These are phyloP conservation scores for Choricystis sp. DNA, from an alignment of 139 green algal species.

Conservation along the genomic window DNA sequence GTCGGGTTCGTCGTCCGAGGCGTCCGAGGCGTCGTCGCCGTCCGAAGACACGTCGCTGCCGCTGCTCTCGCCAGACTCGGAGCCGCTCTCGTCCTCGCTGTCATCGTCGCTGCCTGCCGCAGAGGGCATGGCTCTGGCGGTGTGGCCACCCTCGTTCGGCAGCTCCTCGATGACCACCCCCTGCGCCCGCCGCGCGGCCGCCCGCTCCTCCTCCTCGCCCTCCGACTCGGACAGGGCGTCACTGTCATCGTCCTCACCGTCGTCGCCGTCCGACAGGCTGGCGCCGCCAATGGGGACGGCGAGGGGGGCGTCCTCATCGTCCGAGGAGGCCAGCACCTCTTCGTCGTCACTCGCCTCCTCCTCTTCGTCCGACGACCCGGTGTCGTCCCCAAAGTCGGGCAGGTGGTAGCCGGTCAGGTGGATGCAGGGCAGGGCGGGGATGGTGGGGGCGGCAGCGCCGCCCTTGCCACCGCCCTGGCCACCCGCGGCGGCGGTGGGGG, in stretches of 20 bases:
- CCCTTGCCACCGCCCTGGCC: too few relatives aligned
- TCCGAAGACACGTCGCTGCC: neutral
- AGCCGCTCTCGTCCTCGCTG: neutral
- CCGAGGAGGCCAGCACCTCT: too few relatives aligned
- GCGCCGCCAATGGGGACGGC: neutral
- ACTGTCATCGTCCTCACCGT: conserved; percentile 5
- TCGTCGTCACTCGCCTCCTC: conserved; percentile 10
- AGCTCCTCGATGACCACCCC: conserved; percentile 1
- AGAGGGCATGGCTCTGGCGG: too few relatives aligned
- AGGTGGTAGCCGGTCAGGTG: conserved; percentile 70
- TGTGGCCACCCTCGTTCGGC: neutral
- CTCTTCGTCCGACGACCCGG: conserved; percentile 12
- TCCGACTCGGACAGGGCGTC: conserved; percentile 9
- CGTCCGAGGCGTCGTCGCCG: neutral
- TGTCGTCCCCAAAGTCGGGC: conserved; percentile 4
- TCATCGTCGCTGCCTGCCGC: conserved; percentile 3
- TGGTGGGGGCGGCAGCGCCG: neutral
- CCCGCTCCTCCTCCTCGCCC: conserved; percentile 2
- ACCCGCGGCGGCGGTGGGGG: too few relatives aligned
- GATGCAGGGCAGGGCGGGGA: too few relatives aligned
- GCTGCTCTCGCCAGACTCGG: neutral
- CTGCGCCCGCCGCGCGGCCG: neutral
- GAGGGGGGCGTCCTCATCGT: conserved; percentile 8
- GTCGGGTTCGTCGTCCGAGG: conserved; percentile 2
- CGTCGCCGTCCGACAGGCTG: conserved; percentile 4